These are phyloP conservation scores for Sporothrix dimorphospora DNA, from an alignment of 2,329 filamentous ascomycete species.

Conservation along the genomic window DNA sequence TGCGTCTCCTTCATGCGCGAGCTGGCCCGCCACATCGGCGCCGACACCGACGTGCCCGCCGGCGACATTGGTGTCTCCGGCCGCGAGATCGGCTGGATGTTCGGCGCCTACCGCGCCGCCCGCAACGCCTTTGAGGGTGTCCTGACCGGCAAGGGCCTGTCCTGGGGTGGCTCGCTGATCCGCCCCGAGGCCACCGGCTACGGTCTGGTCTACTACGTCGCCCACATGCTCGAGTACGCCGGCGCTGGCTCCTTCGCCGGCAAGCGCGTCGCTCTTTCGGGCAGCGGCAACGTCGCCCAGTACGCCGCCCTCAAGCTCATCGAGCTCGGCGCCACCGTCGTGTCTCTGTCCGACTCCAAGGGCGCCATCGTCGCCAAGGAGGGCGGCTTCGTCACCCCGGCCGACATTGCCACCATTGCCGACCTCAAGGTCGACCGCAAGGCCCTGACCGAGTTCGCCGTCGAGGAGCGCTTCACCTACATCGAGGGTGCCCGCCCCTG, in stretches of 20 bases:
- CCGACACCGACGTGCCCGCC: slow-evolving; percentile 92
- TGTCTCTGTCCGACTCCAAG: slow-evolving; percentile 92
- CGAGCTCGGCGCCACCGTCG: slow-evolving; percentile 88
- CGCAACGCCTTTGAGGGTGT: slow-evolving; percentile 94
- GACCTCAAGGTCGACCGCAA: slow-evolving; percentile 85
- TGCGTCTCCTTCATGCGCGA: slow-evolving; percentile 96
- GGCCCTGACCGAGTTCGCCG: slow-evolving; percentile 72
- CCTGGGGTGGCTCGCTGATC: slow-evolving; percentile 93
- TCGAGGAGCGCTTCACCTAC: slow-evolving; percentile 76
- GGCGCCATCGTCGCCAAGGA: slow-evolving; percentile 78
- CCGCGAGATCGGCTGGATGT: slow-evolving; percentile 92
- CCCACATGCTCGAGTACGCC: slow-evolving; percentile 92
- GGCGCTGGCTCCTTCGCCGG: slow-evolving; percentile 83
- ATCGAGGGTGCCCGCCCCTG: slow-evolving; percentile 86
- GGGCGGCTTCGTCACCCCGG: slow-evolving; percentile 69
- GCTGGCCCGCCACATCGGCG: slow-evolving; percentile 93
- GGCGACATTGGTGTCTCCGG: slow-evolving; percentile 94
- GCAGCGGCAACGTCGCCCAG: slow-evolving; percentile 96
- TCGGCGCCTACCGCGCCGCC: slow-evolving; percentile 88
- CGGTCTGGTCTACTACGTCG: slow-evolving; percentile 94
- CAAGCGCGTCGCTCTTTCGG: slow-evolving; percentile 94
- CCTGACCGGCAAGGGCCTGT: slow-evolving; percentile 90
- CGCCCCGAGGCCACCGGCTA: slow-evolving; percentile 94
- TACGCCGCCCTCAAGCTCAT: slow-evolving; percentile 96
- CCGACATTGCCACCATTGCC: slow-evolving; percentile 78